phyloP scores from a whole-genome alignment of 2,329 filamentous ascomycete species.

The Fusarium buxicola region DNA sequence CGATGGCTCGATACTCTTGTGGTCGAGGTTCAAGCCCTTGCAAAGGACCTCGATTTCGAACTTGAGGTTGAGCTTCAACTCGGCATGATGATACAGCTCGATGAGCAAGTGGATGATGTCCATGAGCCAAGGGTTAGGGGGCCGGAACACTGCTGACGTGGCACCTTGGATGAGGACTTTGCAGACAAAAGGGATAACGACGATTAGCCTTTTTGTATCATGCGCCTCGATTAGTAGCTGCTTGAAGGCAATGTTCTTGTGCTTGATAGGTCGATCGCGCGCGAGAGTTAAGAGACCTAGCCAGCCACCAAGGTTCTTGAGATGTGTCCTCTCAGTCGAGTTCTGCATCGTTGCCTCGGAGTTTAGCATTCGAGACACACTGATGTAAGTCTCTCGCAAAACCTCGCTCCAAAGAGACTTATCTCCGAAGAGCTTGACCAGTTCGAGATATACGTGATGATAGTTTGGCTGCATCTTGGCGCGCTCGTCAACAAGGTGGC shows the following conservation, averaged over 20 bases:
- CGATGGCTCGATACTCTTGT: conserved; percentile 90
- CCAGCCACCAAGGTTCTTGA: conserved; percentile 96
- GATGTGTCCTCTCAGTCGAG: conserved; percentile 83
- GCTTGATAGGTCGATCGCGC: conserved; percentile 93
- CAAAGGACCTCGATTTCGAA: conserved; percentile 99
- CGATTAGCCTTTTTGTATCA: conserved; percentile 88
- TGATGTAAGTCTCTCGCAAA: conserved; percentile 91
- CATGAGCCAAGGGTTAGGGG: conserved; percentile 98
- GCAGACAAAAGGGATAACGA: conserved; percentile 97
- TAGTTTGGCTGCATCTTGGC: conserved; percentile 98
- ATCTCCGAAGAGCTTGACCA: conserved; percentile 85
- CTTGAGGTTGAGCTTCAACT: conserved; percentile 95
- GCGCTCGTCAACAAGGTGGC: conserved; percentile 93
- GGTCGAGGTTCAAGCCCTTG: conserved; percentile 90
- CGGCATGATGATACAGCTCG: conserved; percentile 92
- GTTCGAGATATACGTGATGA: conserved; percentile 90
- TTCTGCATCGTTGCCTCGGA: conserved; percentile 88
- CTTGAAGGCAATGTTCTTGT: conserved; percentile 97
- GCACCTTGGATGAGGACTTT: conserved; percentile 90
- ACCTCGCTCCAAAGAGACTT: conserved; percentile 86
- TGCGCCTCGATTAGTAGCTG: conserved; percentile 93
- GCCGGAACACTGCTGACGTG: conserved; percentile 88
- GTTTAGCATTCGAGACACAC: conserved; percentile 88
- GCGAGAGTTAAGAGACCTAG: conserved; percentile 93
- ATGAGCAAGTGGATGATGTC: conserved; percentile 92